phyloP scores from a whole-genome alignment of 345 rosid genomes.

The Citrus sp. region DNA sequence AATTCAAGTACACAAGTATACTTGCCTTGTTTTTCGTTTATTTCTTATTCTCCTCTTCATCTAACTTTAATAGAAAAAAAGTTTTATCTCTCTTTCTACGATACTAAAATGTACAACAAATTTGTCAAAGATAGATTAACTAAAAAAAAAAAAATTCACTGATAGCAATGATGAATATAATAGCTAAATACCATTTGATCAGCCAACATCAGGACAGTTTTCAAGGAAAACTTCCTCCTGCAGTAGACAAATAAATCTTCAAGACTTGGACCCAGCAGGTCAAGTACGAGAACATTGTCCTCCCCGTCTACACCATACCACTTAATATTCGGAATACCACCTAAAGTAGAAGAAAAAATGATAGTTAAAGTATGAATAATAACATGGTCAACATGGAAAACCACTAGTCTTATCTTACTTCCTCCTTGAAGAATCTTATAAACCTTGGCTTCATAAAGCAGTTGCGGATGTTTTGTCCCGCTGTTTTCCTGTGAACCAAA shows the following conservation, averaged over 20 bases:
- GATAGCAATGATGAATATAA: not conserved
- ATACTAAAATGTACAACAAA: not conserved
- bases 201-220: constrained; percentile 62
- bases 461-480: constrained; percentile 55
- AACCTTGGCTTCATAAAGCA: constrained; percentile 58
- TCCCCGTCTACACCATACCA: constrained; percentile 58
- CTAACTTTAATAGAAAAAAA: not conserved
- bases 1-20: constrained; percentile 4
- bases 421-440: constrained; percentile 64
- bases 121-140: not conserved
- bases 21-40: not conserved
- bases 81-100: not conserved
- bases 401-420: constrained; percentile 23
- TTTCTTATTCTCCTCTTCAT: not conserved
- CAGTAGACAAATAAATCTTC: constrained; percentile 68
- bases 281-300: constrained; percentile 49
- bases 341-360: constrained; percentile 20
- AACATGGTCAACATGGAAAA: not conserved
- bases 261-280: constrained; percentile 65
- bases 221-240: constrained; percentile 64
- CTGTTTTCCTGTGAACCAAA: constrained; percentile 47
- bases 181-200: constrained; percentile 53
- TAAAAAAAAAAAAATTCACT: not conserved
- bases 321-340: constrained; percentile 46
- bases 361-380: not conserved